Conservation (phyloP, 495 filamentous ascomycete genomes). For the Cetradonia linearis region DNA sequence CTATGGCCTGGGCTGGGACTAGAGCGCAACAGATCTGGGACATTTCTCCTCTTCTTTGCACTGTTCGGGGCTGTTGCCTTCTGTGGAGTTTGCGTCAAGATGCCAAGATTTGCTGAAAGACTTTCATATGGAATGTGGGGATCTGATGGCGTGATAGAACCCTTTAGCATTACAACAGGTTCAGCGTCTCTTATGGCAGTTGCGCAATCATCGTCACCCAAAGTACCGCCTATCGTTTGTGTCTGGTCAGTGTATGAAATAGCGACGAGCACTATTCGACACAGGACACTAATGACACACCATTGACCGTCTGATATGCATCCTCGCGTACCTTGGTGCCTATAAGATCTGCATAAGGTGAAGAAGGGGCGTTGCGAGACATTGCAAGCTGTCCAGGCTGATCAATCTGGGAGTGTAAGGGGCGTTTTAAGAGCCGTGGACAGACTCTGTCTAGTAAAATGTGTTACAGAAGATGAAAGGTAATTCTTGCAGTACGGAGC, state of each 20-base stretch:
- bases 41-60: constrained; percentile 18
- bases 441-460: neutral
- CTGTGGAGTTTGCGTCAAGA: constrained; percentile 1
- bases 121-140: neutral
- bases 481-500: neutral
- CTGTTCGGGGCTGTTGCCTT: constrained; percentile 18
- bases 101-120: constrained; percentile 15
- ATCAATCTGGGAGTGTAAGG: neutral
- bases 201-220: neutral
- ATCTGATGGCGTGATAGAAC: neutral
- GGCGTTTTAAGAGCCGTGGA: neutral
- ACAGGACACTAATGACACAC: neutral
- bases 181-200: neutral
- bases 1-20: constrained; percentile 16
- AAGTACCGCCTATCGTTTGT: neutral
- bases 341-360: neutral
- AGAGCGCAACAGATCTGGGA: constrained; percentile 19
- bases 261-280: neutral
- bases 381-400: neutral
- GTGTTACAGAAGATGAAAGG: neutral
- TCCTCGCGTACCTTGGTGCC: neutral
- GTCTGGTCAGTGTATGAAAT: neutral
- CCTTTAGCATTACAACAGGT: neutral
- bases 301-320: neutral
- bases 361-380: neutral